These are phyloP conservation scores for Arbutus unedo DNA, from an alignment of 148 eudicot genomes.

Conservation along the genomic window DNA sequence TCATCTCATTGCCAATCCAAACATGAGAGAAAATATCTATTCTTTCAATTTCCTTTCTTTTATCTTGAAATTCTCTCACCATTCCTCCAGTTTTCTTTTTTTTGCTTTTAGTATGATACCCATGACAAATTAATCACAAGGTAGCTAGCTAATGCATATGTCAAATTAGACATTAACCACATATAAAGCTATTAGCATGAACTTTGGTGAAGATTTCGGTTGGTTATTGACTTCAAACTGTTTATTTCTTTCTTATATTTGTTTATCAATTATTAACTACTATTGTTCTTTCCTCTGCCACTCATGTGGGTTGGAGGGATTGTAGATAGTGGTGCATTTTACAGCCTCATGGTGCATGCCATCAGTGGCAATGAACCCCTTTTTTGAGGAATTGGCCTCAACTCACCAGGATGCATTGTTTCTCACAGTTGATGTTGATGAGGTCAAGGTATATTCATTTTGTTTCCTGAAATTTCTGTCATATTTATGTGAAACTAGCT, in stretches of 20 bases:
- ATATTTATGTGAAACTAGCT: no score
- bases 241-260: background rate
- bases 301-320: background rate
- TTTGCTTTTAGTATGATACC: background rate
- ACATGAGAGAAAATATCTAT: no score
- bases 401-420: constrained; percentile 42
- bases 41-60: no score
- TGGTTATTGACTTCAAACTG: background rate
- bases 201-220: background rate
- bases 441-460: constrained; percentile 46
- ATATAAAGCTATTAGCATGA: background rate
- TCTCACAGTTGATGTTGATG: constrained; percentile 63
- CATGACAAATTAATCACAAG: background rate
- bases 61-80: no score
- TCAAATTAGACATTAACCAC: background rate
- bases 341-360: constrained; percentile 86
- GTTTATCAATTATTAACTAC: background rate
- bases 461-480: no score
- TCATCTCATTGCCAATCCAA: no score
- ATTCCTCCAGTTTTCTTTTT: no score
- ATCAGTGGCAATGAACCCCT: constrained; percentile 66
- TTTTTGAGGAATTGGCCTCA: constrained; percentile 56
- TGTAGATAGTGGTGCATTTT: constrained; percentile 71
- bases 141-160: background rate
- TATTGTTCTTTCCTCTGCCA: background rate